Conservation (phyloP, 768 basidiomycete genomes). For the Lactarius tabidus region DNA sequence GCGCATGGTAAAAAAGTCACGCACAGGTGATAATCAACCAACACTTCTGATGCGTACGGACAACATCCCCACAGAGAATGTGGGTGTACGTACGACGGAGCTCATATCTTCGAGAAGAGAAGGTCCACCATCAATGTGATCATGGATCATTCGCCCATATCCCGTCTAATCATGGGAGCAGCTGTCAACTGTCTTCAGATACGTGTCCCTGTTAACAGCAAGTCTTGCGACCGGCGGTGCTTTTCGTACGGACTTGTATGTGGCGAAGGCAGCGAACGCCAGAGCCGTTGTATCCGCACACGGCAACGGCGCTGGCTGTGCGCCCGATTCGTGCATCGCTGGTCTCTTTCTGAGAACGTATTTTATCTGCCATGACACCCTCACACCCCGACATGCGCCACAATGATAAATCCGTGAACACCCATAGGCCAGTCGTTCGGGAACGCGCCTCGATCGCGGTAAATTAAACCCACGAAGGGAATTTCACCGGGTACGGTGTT, state of each 20-base stretch:
- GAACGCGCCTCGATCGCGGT: neutral
- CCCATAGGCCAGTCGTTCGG: neutral
- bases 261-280: neutral
- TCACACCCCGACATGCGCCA: neutral
- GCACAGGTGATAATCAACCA: neutral
- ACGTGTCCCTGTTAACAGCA: neutral
- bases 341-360: neutral
- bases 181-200: neutral
- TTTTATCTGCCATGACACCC: neutral
- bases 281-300: neutral
- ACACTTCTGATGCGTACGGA: neutral
- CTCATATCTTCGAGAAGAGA: conserved; percentile 1
- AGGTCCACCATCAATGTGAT: neutral
- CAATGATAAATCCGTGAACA: neutral
- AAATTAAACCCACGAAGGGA: neutral
- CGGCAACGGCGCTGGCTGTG: neutral
- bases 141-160: neutral
- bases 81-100: conserved; percentile 6
- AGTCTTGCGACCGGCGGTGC: neutral
- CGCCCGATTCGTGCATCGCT: neutral
- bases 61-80: neutral
- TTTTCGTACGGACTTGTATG: conserved; percentile 11
- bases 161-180: neutral
- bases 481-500: neutral
- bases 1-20: neutral